Evolutionary conservation across 2,329 filamentous ascomycete species (phyloP).

Genomic region (Alternaria ethzedia): DNA sequence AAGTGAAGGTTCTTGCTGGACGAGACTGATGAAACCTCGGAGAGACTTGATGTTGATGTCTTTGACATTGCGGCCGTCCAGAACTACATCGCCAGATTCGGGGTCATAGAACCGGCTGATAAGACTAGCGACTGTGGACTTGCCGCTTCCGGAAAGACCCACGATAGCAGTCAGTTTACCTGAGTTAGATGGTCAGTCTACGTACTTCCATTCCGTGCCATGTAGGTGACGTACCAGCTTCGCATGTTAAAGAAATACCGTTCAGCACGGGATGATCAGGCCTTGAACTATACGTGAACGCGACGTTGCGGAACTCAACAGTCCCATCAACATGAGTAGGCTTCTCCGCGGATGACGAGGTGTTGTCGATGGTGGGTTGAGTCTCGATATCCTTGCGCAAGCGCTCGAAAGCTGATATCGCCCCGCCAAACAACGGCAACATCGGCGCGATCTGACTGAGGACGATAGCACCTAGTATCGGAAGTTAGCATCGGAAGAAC

Average conservation of each 20-base stretch:
- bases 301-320: conserved; percentile 49
- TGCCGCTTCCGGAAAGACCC: conserved; percentile 52
- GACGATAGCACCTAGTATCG: conserved; percentile 51
- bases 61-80: conserved; percentile 57
- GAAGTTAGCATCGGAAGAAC: background rate
- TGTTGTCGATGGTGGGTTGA: conserved; percentile 48
- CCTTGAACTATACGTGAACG: conserved; percentile 52
- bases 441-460: conserved; percentile 56
- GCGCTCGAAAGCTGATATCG: conserved; percentile 63
- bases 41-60: conserved; percentile 47
- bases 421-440: conserved; percentile 58
- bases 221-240: conserved; percentile 24
- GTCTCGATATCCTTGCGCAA: conserved; percentile 65
- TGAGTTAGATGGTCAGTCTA: background rate
- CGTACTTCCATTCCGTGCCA: background rate
- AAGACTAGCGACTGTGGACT: conserved; percentile 50
- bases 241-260: conserved; percentile 45
- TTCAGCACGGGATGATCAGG: conserved; percentile 49
- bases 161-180: conserved; percentile 52
- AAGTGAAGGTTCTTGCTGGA: conserved; percentile 61
- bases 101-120: conserved; percentile 51
- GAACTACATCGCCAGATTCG: conserved; percentile 63
- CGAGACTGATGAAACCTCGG: conserved; percentile 49
- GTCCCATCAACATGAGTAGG: conserved; percentile 54
- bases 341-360: conserved; percentile 34